Evolutionary conservation across 805 yeast genomes (phyloP), one percentile per base, ranked within the genome.

Genomic region (Priceomyces castillae): DNA sequence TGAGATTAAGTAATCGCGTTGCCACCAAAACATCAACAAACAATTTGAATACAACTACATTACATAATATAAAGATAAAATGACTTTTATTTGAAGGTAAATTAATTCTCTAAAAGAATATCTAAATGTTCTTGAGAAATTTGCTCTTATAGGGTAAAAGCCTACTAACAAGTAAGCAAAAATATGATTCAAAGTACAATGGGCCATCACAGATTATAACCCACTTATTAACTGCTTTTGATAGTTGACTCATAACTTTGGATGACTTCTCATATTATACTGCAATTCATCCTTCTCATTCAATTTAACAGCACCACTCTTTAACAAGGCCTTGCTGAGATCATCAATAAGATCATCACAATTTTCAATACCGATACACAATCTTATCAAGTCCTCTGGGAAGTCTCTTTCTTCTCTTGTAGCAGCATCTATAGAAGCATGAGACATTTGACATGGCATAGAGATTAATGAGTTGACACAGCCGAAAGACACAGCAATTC

Each of bases 381-480:
- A 74, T 57, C 98, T 77, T 53, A 90, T 81, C 58, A 90, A 73
- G 61, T 92, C 97, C 64, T 90, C 97, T 2, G 97, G 96, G 67
- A 90, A 82, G 36, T 82, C 89, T 62, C 98, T 81, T 62, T 86
- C 95, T 39, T 82, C 82, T 64, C 97, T 81, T 3, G 88, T 82
- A 58, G 86, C 80, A 19, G 90, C 84, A 54, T 90, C 96, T 49
- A 90, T 90, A 2, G 96, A 84, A n/a, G 97, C 97, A 60, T 90
- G 98, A 5, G 96, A 87, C 97, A 90, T 90, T 64, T 80, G 79
- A 64, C 97, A 88, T 12, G 98, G 98, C 82, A 90, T 78, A 31
- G 96, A 88, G 45, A 90, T 88, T 59, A 90, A 74, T 14, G 96
- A 86, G 71, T 89, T 88, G 47, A 92, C 96, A 62, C 96, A 86